phyloP scores from a whole-genome alignment of 2,329 filamentous ascomycete species.

The Teratosphaeria gauchensis region DNA sequence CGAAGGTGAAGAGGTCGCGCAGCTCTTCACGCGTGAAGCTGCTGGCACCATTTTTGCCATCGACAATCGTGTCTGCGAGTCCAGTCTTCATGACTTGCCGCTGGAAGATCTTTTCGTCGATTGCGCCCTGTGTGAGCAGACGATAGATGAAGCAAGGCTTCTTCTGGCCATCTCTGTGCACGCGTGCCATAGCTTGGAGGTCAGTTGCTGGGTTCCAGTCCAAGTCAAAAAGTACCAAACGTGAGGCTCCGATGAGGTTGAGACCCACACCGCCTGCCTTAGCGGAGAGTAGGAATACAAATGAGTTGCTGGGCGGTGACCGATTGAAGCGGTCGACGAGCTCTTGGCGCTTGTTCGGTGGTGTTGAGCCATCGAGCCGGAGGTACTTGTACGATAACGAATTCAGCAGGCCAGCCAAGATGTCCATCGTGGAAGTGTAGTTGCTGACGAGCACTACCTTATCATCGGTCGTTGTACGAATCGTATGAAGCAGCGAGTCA shows the following conservation, averaged over 20 bases:
- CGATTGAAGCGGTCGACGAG: slow-evolving; percentile 63
- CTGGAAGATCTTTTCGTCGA: slow-evolving; percentile 69
- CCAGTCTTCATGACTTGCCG: slow-evolving; percentile 62
- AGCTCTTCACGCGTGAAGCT: slow-evolving; percentile 59
- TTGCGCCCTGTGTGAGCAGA: slow-evolving; percentile 55
- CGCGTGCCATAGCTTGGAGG: slow-evolving; percentile 64
- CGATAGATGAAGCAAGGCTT: slow-evolving; percentile 59
- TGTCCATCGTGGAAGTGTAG: slow-evolving; percentile 61
- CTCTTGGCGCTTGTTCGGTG: slow-evolving; percentile 53
- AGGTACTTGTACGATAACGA: slow-evolving; percentile 53
- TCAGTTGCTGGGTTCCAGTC: slow-evolving; percentile 71
- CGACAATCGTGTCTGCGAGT: slow-evolving; percentile 61
- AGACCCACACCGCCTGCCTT: slow-evolving; percentile 62
- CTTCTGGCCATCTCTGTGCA: slow-evolving; percentile 64
- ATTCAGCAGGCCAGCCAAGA: slow-evolving; percentile 52
- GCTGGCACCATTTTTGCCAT: slow-evolving; percentile 50
- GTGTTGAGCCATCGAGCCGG: slow-evolving; percentile 61
- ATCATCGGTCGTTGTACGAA: slow-evolving; percentile 53
- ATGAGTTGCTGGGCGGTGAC: slow-evolving; percentile 44
- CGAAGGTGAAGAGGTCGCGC: slow-evolving; percentile 56
- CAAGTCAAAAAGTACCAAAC: slow-evolving; percentile 61
- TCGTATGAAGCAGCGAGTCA: slow-evolving; percentile 53
- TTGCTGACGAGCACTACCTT: slow-evolving; percentile 70
- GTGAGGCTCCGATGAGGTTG: slow-evolving; percentile 61
- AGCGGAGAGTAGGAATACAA: slow-evolving; percentile 63